Conservation (phyloP, 1,284 basidiomycete genomes). For the Microbotryum violaceum region DNA sequence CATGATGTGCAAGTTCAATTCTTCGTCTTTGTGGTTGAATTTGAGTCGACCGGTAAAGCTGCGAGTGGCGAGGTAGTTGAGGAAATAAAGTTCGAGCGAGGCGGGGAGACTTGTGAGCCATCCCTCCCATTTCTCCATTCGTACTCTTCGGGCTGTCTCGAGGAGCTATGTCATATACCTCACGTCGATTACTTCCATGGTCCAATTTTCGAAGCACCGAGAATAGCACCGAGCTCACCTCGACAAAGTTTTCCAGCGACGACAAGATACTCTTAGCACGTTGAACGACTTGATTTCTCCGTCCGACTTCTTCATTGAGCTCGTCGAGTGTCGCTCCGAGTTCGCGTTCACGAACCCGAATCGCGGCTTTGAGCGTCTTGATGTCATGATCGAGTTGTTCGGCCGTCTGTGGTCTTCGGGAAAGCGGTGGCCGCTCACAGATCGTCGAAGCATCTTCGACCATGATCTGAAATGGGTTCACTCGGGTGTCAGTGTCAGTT, state of each 20-base stretch:
- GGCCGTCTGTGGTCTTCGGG: slow-evolving; percentile 52
- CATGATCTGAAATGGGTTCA: slow-evolving; percentile 50
- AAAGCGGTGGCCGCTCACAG: slow-evolving; percentile 48
- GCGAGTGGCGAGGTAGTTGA: slow-evolving; percentile 70
- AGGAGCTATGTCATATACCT: slow-evolving; percentile 48
- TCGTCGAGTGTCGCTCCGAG: too few species aligned
- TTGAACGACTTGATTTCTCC: too few species aligned
- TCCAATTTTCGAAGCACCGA: slow-evolving; percentile 27
- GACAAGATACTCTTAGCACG: too few species aligned
- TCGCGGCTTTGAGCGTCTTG: not conserved
- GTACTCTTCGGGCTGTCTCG: slow-evolving; percentile 55
- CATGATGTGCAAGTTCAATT: slow-evolving; percentile 46
- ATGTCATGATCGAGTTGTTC: slow-evolving; percentile 46
- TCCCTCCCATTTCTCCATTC: slow-evolving; percentile 69
- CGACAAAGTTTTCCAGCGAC: too few species aligned
- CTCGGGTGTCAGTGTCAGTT: not conserved
- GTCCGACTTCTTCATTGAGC: too few species aligned
- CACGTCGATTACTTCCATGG: slow-evolving; percentile 44
- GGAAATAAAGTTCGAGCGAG: slow-evolving; percentile 72
- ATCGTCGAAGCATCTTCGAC: slow-evolving; percentile 56
- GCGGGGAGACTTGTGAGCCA: slow-evolving; percentile 79
- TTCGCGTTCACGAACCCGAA: too few species aligned
- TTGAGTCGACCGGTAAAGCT: slow-evolving; percentile 51
- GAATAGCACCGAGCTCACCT: too few species aligned
- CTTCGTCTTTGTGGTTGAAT: slow-evolving; percentile 68